These are phyloP conservation scores for Barnettozyma wickerhamii DNA, from an alignment of 805 yeast genomes.

Conservation along the genomic window DNA sequence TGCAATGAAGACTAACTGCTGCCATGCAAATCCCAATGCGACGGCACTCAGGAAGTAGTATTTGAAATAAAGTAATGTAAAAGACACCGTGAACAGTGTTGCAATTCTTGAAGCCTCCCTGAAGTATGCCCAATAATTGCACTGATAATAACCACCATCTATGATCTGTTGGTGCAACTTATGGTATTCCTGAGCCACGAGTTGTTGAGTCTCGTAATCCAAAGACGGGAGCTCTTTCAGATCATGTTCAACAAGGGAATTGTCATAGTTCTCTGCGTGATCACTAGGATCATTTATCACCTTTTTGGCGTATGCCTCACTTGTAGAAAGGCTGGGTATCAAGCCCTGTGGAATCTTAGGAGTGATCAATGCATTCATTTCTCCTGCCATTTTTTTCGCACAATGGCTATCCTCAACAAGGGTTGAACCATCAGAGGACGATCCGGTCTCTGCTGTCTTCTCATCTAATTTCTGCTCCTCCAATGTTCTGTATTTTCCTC, in stretches of 20 bases:
- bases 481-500: constrained; percentile 46
- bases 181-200: constrained; percentile 53
- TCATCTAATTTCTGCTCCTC: constrained; percentile 23
- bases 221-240: constrained; percentile 54
- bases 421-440: constrained; percentile 7
- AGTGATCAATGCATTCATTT: constrained; percentile 35
- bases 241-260: constrained; percentile 50
- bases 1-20: constrained; percentile 80
- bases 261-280: constrained; percentile 55
- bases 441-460: neutral
- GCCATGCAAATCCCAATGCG: constrained; percentile 77
- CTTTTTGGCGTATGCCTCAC: constrained; percentile 24
- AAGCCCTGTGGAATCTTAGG: constrained; percentile 50
- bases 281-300: constrained; percentile 52
- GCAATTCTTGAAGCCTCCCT: constrained; percentile 61
- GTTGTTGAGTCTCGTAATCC: constrained; percentile 62
- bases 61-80: constrained; percentile 41
- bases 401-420: constrained; percentile 2
- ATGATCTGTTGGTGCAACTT: constrained; percentile 52
- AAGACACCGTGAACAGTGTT: constrained; percentile 46
- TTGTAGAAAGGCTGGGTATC: constrained; percentile 36
- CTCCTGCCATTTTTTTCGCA: constrained; percentile 33
- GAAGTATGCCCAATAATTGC: constrained; percentile 70
- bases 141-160: constrained; percentile 59
- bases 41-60: constrained; percentile 56